phyloP scores from a whole-genome alignment of 805 yeast genomes.

The Clavispora asparagi region DNA sequence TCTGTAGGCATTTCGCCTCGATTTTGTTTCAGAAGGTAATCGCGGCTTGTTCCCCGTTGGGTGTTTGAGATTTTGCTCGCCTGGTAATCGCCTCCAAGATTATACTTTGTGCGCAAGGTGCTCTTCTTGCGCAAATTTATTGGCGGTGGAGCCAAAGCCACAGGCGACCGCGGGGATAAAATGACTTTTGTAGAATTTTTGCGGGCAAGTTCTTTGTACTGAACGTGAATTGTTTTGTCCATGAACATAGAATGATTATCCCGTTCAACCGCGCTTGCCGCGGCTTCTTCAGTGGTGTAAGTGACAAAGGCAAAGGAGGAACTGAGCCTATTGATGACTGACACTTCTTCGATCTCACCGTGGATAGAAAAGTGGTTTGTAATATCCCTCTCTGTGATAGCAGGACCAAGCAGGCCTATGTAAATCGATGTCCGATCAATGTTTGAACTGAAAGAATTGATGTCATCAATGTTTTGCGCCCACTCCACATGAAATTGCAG shows the following conservation, averaged over 20 bases:
- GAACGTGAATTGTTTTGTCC: conserved; percentile 78
- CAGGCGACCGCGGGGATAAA: conserved; percentile 12
- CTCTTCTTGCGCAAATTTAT: conserved; percentile 41
- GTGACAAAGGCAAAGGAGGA: conserved; percentile 70
- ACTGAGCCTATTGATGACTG: conserved; percentile 46
- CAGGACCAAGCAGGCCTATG: conserved; percentile 64
- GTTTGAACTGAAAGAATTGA: conserved; percentile 13
- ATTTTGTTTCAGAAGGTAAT: background rate
- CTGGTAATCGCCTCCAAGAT: background rate
- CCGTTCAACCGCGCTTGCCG: conserved; percentile 81
- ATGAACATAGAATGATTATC: conserved; percentile 77
- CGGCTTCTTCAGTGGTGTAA: conserved; percentile 60
- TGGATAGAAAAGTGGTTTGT: conserved; percentile 57
- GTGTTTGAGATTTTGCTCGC: background rate
- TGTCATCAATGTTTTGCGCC: conserved; percentile 73
- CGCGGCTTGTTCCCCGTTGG: background rate
- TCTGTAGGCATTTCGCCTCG: background rate
- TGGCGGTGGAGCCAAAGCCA: conserved; percentile 75
- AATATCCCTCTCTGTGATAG: conserved; percentile 52
- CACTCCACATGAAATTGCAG: conserved; percentile 64
- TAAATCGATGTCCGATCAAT: conserved; percentile 71
- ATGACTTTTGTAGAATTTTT: conserved; percentile 23
- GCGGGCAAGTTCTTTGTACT: conserved; percentile 57
- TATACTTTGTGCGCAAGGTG: background rate
- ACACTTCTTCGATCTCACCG: conserved; percentile 57